Percentiles rank a stretch among this genome's conserved stretches.
These are phyloP conservation scores for Thalassiosira hispida DNA, from an alignment of 352 stramenopile species.

Conservation along the genomic window DNA sequence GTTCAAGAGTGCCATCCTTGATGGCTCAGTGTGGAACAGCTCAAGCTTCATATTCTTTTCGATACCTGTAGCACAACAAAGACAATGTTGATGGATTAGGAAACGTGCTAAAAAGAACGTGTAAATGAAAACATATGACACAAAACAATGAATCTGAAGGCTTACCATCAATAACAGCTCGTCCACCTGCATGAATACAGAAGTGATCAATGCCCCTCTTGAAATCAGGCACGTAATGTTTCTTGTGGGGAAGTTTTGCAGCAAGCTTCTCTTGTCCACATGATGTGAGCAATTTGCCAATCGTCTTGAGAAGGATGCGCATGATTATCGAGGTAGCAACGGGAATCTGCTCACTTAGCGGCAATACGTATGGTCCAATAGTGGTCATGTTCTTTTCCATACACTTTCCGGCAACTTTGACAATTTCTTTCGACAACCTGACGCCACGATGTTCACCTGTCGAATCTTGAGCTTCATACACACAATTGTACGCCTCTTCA, in stretches of 20 bases:
- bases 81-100: slow-evolving; percentile 8
- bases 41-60: slow-evolving; percentile 90
- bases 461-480: slow-evolving; percentile 88
- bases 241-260: slow-evolving; percentile 65
- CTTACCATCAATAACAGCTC: slow-evolving; percentile 87
- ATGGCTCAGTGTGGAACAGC: slow-evolving; percentile 86
- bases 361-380: slow-evolving; percentile 86
- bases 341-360: slow-evolving; percentile 85
- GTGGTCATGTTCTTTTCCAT: slow-evolving; percentile 91
- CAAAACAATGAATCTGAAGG: slow-evolving; percentile 8
- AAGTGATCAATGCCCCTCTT: slow-evolving; percentile 90
- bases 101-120: not conserved
- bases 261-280: slow-evolving; percentile 59
- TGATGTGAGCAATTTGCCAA: slow-evolving; percentile 63
- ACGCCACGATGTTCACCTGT: slow-evolving; percentile 82
- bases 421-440: slow-evolving; percentile 87
- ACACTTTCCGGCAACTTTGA: slow-evolving; percentile 88
- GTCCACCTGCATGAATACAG: slow-evolving; percentile 88
- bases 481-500: slow-evolving; percentile 84
- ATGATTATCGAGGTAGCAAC: slow-evolving; percentile 77
- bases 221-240: slow-evolving; percentile 89
- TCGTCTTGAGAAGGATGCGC: slow-evolving; percentile 68
- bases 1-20: slow-evolving; percentile 84
- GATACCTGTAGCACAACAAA: slow-evolving; percentile 66
- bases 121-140: not conserved